These are phyloP conservation scores for Elongisporangium anandrum DNA, from an alignment of 352 stramenopile species.

Conservation along the genomic window DNA sequence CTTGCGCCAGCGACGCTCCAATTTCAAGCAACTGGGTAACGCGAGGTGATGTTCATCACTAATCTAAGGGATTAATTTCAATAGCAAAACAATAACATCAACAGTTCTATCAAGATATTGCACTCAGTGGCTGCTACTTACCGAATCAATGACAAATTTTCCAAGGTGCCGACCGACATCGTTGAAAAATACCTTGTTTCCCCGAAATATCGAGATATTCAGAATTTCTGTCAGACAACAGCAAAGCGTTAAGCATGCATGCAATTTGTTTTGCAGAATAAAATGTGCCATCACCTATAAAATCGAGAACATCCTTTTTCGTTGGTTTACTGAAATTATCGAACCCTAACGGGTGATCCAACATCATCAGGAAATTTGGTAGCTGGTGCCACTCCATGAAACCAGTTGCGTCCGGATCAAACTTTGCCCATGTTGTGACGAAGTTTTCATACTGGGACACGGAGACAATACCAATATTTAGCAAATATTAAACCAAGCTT, in stretches of 20 bases:
- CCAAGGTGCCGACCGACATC: constrained; percentile 46
- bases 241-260: not conserved
- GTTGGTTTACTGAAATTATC: constrained; percentile 25
- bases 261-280: constrained; percentile 3
- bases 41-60: not conserved
- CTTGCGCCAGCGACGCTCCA: constrained; percentile 59
- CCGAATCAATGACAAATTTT: constrained; percentile 59
- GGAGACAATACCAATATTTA: not conserved
- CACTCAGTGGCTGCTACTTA: constrained; percentile 2
- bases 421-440: constrained; percentile 58
- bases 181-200: constrained; percentile 70
- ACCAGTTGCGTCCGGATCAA: constrained; percentile 81
- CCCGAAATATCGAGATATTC: constrained; percentile 45
- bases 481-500: not conserved
- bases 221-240: constrained; percentile 25
- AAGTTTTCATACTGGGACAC: constrained; percentile 72
- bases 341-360: constrained; percentile 72
- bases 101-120: too few species aligned
- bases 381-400: constrained; percentile 75
- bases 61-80: not conserved
- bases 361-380: constrained; percentile 47
- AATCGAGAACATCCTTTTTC: constrained; percentile 34
- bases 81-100: not conserved
- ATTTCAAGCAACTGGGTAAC: constrained; percentile 40
- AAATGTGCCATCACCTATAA: constrained; percentile 33